Conservation (phyloP, 371 early-diverging fungal genomes). For the Mucor circinelloides region DNA sequence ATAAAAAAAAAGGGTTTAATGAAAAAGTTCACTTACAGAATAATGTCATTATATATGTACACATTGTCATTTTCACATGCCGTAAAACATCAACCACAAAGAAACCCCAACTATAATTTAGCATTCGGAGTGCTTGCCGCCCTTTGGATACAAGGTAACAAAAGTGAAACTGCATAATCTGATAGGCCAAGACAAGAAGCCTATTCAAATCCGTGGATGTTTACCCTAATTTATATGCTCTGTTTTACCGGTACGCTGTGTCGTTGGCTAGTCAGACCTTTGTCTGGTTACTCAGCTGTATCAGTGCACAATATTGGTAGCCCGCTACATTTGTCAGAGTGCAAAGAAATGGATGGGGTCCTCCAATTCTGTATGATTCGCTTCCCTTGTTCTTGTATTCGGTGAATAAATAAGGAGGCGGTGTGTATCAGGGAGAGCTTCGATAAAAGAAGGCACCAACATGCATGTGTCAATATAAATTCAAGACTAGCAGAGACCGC, state of each 20-base stretch:
- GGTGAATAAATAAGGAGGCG: neutral
- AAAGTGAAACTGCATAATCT: neutral
- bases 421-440: neutral
- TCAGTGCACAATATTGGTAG: neutral
- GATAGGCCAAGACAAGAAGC: neutral
- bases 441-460: neutral
- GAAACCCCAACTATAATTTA: constrained; percentile 2
- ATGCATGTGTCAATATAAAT: no score
- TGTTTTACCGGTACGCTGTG: neutral
- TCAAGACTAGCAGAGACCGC: no score
- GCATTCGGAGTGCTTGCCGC: neutral
- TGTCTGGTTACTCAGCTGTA: neutral
- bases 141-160: neutral
- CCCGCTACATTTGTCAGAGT: neutral
- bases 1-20: constrained; percentile 1
- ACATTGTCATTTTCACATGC: constrained; percentile 1
- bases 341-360: constrained; percentile 2
- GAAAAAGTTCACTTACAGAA: neutral
- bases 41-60: neutral
- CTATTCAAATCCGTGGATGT: neutral
- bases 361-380: neutral
- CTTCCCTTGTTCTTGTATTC: neutral
- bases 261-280: neutral
- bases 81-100: neutral
- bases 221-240: neutral